Evolutionary conservation across 2,329 filamentous ascomycete genomes (phyloP), one percentile per base, ranked within the genome.

Genomic region (Aspergillus piperis): DNA sequence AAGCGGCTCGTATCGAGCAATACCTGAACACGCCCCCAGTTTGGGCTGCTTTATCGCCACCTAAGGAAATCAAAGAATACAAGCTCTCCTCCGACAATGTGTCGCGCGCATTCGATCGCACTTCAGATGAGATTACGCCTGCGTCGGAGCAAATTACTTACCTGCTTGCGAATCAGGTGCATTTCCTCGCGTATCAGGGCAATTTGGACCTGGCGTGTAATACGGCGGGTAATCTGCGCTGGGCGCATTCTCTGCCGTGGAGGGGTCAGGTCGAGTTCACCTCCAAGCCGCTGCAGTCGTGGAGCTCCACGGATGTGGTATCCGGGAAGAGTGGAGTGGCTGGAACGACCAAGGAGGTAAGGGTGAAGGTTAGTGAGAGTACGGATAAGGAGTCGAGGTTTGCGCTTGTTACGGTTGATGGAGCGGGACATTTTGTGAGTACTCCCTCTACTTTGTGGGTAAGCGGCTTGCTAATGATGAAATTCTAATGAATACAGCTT

Each of bases 151-250:
- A 48, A 3, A 51, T 64, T 5, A 17, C n/a, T 1, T 62, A 47
- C 3, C 50, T 64, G 2, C 62, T 70, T 8, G 30, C 58, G 7
- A 62, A 65, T 19, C 54, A 59, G 8, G 62, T 66, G 0, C 44
- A 71, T 52, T 68, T 64, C 30, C 54, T 71, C 8, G 63, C 64
- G 1, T 71, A 70, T 32, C 68, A 71, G 27, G 68, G 68, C 0
- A 70, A 70, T 11, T 57, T 71, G 0, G 69, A 71, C 23, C 48
- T 71, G 8, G 69, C 68, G 3, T 71, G 69, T 25, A 71, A 71
- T 19, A 70, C 68, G 1, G 69, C 69, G 4, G 69, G 68, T 8
- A 67, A 61, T 27, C 57, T 69, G 2, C 62, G 64, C 1, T 71
- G 67, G 69, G 61, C 68, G 1, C 51, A 66, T 51, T 65, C 67